Base-by-base conservation (phyloP, 352 stramenopile species). In the Pythium utonaiense region DNA sequence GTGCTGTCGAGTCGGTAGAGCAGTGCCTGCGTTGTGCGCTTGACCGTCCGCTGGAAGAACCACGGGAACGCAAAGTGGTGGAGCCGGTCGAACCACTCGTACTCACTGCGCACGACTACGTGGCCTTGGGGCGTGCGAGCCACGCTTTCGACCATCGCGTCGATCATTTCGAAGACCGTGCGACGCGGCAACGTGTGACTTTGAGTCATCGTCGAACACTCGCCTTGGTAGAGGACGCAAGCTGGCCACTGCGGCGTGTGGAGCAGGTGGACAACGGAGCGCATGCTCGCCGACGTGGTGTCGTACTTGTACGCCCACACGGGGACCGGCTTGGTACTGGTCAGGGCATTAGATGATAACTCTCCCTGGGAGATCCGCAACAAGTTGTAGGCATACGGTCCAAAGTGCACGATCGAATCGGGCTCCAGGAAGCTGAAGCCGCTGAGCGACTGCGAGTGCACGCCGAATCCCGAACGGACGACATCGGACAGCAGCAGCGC, bases 41-140 rank as follows among this genome's bases (percentile, higher is more conserved):
- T 73, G 27, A 71, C 66, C 10, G 48, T 47, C 19, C 54, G 73
- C 7, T 47, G 36, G 28, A 80, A 83, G 41, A 76, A 57, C 2
- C 36, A 51, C 10, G 75, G 67, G 6, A 77, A 30, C 34, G 78
- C 40, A 22, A 69, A 78, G 22, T 84, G 65, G 55, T 84, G 73
- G 12, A 84, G 30, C 1, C 73, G 73, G 19, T 84, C 73, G 24
- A 77, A 48, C 30, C 64, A 84, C 19, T 63, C 57, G 30, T 53
- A 78, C 51, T 66, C 24, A 14, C 25, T 38, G 10, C 56, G 56
- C 21, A 62, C 24, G 12, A 6, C 14, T 14, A 48, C 17, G n/a
- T 41, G 54, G n/a, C 54, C 54, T 19, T 28, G 53, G 12, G 22
- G n/a, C 4, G 17, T 34, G 10, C 17, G 38, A 1, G 6, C 17